These are phyloP conservation scores for Neurospora sp. DNA, from an alignment of 495 filamentous ascomycete species.

Conservation along the genomic window DNA sequence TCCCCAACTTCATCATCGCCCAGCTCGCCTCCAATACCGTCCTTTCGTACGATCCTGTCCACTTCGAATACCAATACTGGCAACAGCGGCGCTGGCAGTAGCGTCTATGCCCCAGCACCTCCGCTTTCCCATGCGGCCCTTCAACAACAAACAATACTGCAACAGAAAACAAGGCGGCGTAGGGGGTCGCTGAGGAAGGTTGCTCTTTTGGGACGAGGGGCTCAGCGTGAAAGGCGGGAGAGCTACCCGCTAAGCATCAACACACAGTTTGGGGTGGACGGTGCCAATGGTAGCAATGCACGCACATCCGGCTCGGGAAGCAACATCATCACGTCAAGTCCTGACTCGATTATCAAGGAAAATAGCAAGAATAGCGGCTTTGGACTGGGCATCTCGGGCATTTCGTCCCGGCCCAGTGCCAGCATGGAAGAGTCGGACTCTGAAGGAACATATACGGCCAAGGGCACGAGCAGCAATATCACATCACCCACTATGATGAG, in stretches of 20 bases:
- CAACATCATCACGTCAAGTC: constrained; percentile 1
- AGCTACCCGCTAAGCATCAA: constrained; percentile 36
- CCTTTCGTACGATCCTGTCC: constrained; percentile 17
- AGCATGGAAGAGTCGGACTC: constrained; percentile 9
- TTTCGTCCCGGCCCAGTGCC: constrained; percentile 32
- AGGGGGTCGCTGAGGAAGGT: constrained; percentile 73
- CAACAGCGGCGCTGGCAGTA: constrained; percentile 23
- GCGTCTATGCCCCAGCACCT: constrained; percentile 22
- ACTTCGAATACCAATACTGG: neutral
- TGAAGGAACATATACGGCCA: constrained; percentile 18
- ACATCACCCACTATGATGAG: constrained; percentile 5
- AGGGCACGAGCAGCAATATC: constrained; percentile 12
- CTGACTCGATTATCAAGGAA: neutral
- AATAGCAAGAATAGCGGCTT: constrained; percentile 10
- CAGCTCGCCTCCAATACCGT: constrained; percentile 17
- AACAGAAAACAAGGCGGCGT: constrained; percentile 62
- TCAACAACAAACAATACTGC: constrained; percentile 46
- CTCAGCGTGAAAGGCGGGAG: constrained; percentile 46
- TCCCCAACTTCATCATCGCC: constrained; percentile 10
- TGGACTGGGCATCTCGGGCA: constrained; percentile 41
- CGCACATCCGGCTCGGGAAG: neutral
- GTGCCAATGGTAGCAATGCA: neutral
- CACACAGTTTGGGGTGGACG: constrained; percentile 15
- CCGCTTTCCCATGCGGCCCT: constrained; percentile 34
- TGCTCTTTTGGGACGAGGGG: constrained; percentile 62